Evolutionary conservation across 2,329 filamentous ascomycete genomes (phyloP).

Genomic region (Lachnellula suecica): DNA sequence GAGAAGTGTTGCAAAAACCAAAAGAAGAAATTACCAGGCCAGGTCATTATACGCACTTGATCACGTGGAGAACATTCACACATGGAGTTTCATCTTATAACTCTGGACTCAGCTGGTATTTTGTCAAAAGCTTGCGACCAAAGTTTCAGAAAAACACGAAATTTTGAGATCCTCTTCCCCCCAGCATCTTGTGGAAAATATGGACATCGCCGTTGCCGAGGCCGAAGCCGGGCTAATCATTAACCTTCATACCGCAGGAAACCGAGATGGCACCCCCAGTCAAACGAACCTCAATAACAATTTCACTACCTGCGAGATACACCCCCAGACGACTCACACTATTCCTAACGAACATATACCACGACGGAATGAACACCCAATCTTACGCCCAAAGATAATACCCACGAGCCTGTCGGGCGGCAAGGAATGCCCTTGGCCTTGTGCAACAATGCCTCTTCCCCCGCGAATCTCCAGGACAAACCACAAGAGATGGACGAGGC

Average conservation of each 20-base stretch:
- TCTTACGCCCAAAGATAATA: constrained; percentile 11
- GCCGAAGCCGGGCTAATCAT: constrained; percentile 3
- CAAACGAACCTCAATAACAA: neutral
- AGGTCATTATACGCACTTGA: too few relatives aligned
- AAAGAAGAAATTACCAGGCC: too few relatives aligned
- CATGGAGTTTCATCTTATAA: too few relatives aligned
- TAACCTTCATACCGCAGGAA: constrained; percentile 9
- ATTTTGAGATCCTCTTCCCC: neutral
- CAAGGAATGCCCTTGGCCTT: constrained; percentile 55
- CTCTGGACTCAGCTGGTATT: too few relatives aligned
- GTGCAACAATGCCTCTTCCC: constrained; percentile 53
- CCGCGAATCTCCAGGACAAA: constrained; percentile 44
- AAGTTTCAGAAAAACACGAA: neutral
- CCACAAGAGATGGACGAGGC: constrained; percentile 37
- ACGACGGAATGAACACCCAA: constrained; percentile 14
- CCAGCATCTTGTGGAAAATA: neutral
- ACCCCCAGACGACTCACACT: neutral
- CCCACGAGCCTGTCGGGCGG: constrained; percentile 25
- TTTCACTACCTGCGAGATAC: neutral
- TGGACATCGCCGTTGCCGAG: constrained; percentile 5
- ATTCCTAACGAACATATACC: neutral
- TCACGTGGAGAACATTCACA: neutral
- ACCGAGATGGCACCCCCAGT: neutral
- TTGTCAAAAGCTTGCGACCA: too few relatives aligned
- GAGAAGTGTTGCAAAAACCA: too few relatives aligned